These are phyloP conservation scores for Stylonectria norvegica DNA, from an alignment of 2,329 filamentous ascomycete genomes.

Conservation along the genomic window DNA sequence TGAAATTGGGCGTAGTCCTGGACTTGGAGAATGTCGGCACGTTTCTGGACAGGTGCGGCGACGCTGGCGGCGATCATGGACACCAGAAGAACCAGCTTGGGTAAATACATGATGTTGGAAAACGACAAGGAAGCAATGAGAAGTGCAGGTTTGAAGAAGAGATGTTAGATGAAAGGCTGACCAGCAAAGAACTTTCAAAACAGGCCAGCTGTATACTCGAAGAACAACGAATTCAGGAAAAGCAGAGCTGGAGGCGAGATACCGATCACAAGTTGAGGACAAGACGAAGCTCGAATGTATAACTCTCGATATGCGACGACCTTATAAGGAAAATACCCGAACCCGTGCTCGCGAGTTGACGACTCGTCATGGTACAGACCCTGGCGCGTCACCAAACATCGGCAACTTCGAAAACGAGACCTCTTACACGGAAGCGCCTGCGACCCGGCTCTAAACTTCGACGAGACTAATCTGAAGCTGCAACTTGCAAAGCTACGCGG, in stretches of 20 bases:
- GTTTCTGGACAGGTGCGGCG: conserved; percentile 1
- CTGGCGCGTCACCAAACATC: too few relatives aligned
- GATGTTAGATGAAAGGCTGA: background rate
- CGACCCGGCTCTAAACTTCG: too few relatives aligned
- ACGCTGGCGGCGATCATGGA: background rate
- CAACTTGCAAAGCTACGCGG: too few relatives aligned
- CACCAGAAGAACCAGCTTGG: conserved; percentile 1
- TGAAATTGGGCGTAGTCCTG: conserved; percentile 35
- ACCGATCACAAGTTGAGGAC: too few relatives aligned
- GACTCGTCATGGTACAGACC: too few relatives aligned
- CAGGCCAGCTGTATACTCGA: background rate
- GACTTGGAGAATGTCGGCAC: conserved; percentile 9
- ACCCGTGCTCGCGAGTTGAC: too few relatives aligned
- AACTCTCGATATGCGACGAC: too few relatives aligned
- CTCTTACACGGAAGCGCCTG: too few relatives aligned
- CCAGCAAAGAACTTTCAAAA: conserved; percentile 23
- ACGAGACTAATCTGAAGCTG: too few relatives aligned
- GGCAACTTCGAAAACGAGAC: too few relatives aligned
- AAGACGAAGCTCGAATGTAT: too few relatives aligned
- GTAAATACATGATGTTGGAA: conserved; percentile 3
- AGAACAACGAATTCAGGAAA: background rate
- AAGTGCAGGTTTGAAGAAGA: background rate
- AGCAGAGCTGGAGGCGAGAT: background rate
- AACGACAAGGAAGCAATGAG: background rate
- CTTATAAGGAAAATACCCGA: too few relatives aligned